Conservation (phyloP, 768 basidiomycete genomes). For the Phylloporus arenicola region DNA sequence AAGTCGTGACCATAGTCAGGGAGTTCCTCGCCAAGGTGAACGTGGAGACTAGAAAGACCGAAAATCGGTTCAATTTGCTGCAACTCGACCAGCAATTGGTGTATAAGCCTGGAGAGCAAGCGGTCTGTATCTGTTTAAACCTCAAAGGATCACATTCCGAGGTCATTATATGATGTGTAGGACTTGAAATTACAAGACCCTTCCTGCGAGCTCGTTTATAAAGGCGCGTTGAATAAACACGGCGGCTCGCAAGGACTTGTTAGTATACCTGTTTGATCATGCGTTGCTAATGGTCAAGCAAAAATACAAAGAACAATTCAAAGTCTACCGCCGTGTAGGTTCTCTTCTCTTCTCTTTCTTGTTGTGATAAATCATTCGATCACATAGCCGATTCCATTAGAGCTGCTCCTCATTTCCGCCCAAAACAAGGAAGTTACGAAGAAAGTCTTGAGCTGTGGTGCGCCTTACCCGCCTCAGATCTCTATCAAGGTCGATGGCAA, state of each 20-base stretch:
- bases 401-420: conserved; percentile 78
- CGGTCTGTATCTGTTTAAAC: conserved; percentile 47
- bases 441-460: conserved; percentile 35
- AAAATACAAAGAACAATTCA: conserved; percentile 89
- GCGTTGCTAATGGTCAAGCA: conserved; percentile 93
- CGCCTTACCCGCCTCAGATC: conserved; percentile 43
- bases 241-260: conserved; percentile 70
- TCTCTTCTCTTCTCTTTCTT: background rate
- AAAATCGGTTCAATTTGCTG: conserved; percentile 92
- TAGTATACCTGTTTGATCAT: conserved; percentile 96
- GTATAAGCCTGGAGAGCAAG: conserved; percentile 85
- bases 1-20: conserved; percentile 71
- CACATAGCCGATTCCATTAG: conserved; percentile 87
- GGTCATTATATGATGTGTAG: conserved; percentile 35
- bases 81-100: conserved; percentile 90
- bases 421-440: conserved; percentile 45
- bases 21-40: conserved; percentile 88
- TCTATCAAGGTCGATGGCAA: conserved; percentile 58
- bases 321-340: conserved; percentile 88
- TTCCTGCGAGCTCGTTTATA: conserved; percentile 85
- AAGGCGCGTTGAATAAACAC: conserved; percentile 83
- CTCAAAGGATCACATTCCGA: background rate
- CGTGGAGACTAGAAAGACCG: conserved; percentile 88
- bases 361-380: background rate
- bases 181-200: conserved; percentile 84